phyloP scores from a whole-genome alignment of 495 filamentous ascomycete genomes.

The Penicillium waksmanii region DNA sequence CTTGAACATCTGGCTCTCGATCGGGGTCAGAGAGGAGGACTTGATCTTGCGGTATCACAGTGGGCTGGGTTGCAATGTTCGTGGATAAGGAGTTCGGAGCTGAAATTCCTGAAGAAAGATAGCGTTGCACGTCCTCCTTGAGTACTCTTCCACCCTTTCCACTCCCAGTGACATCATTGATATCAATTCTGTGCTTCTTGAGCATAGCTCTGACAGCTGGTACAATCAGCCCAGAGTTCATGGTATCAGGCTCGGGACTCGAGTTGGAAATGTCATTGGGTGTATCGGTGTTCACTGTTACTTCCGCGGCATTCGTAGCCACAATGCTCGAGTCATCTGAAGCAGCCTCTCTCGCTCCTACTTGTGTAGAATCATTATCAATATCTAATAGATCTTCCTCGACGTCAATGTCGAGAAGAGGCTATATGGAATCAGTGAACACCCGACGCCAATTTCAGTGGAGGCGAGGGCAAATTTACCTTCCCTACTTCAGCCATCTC shows the following conservation, averaged over 20 bases:
- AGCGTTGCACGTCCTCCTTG: background rate
- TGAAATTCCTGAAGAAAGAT: background rate
- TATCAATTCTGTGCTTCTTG: conserved; percentile 1
- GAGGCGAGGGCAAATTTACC: background rate
- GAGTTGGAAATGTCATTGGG: background rate
- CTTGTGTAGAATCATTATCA: background rate
- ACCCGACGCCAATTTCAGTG: background rate
- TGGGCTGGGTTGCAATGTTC: background rate
- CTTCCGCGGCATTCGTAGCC: background rate
- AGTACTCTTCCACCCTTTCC: background rate
- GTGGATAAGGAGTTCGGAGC: background rate
- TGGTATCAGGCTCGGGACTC: background rate
- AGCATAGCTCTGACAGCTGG: background rate
- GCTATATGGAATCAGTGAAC: background rate
- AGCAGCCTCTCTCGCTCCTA: background rate
- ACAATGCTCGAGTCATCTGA: background rate
- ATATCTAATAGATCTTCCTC: background rate
- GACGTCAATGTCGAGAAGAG: conserved; percentile 1
- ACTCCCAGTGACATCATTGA: conserved; percentile 1
- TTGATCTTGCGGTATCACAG: background rate
- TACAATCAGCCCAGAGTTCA: background rate
- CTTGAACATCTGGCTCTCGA: background rate
- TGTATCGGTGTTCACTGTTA: background rate
- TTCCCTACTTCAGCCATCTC: conserved; percentile 1
- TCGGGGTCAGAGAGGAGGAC: background rate